Evolutionary conservation across 2,329 filamentous ascomycete species (phyloP).

Genomic region (Xylaria hypoxylon): DNA sequence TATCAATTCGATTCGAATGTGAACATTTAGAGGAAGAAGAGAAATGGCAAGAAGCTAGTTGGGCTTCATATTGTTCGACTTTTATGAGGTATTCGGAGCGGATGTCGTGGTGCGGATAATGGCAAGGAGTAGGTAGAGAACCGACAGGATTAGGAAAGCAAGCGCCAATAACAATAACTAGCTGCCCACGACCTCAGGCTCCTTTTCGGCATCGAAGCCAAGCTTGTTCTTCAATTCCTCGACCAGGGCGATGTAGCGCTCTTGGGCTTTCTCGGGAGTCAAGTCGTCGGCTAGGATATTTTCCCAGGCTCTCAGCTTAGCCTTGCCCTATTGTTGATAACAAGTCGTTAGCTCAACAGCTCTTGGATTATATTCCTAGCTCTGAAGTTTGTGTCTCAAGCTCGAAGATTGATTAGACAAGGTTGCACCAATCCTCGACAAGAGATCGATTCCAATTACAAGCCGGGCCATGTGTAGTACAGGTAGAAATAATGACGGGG

Average conservation of each 20-base stretch:
- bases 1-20: neutral
- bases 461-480: neutral
- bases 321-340: constrained; percentile 70
- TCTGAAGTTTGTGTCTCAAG: constrained; percentile 14
- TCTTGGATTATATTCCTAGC: neutral
- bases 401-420: neutral
- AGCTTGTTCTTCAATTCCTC: constrained; percentile 77
- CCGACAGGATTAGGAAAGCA: constrained; percentile 25
- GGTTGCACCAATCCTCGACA: neutral
- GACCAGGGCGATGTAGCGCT: constrained; percentile 78
- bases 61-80: neutral
- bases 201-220: constrained; percentile 74
- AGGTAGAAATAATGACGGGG: neutral
- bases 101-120: neutral
- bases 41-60: neutral
- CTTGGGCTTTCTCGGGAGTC: constrained; percentile 75
- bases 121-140: constrained; percentile 15
- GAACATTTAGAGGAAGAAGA: neutral
- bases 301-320: constrained; percentile 84
- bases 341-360: constrained; percentile 13
- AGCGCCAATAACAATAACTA: constrained; percentile 35
- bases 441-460: neutral
- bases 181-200: constrained; percentile 64
- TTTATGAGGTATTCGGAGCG: neutral
- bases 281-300: constrained; percentile 72